Base-by-base conservation (phyloP, 2,329 filamentous ascomycete species). In the Corinectria fuckeliana region DNA sequence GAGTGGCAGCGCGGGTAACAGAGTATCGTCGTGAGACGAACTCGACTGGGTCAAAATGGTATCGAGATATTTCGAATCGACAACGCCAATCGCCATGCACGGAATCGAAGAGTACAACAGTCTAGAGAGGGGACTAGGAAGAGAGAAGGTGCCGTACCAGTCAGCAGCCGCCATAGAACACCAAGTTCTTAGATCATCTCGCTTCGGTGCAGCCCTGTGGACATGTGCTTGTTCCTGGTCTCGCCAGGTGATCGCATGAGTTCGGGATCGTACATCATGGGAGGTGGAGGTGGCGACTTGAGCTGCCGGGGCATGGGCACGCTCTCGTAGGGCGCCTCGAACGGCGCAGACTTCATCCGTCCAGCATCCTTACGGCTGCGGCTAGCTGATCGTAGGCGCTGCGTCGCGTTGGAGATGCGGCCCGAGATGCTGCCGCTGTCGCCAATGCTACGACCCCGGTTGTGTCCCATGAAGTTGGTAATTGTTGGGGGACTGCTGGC, bases 341-440 rank as follows among this genome's bases (percentile, higher is more conserved):
- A 62, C 5, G 63, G 61, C 7, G 70, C 68, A 26, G 67, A 72
- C 61, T 65, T 74, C 60, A 67, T 64, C 39, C 65, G 60, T 6
- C 53, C 47, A 28, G 68, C 63, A 60, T 79, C 80, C 64, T 83
- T 84, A 41, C 81, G 80, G 50, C 80, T 81, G 14, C 85, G 83
- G 71, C 85, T 88, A 2, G 78, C 85, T 4, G 85, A 88, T 18
- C 86, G 82, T 69, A 88, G 81, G 47, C 84, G 81, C 66, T 88
- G 86, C 0, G 85, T 85, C 0, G 84, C 84, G 45, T 85, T 85
- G 58, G 80, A 81, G 62, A 87, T 74, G 28, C 85, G 83, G 3
- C 81, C 80, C 2, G 82, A 78, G 59, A 88, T 77, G 70, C 80
- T 77, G 62, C 80, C 77, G 62, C 77, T 79, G 50, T 85, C 82